Evolutionary conservation across 345 rosid species (phyloP), one percentile per base, ranked within the genome.

Genomic region (Cochlearia excelsa): DNA sequence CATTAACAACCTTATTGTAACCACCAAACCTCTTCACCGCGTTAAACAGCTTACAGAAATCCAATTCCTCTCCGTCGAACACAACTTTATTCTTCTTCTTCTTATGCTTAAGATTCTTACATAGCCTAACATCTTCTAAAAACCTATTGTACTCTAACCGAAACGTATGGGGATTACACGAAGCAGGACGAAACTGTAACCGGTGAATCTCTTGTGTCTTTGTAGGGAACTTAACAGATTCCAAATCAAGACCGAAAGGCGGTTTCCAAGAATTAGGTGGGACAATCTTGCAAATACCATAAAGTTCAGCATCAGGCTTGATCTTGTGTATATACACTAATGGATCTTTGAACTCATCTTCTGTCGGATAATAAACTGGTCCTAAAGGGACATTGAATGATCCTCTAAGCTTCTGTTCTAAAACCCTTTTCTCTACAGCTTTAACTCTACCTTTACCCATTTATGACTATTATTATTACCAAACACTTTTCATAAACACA

Each of bases 181-280:
- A 84, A 31, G 98, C 85, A 9, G 98, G 83, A 51, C 98, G 84
- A 2, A 77, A 87, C 75, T 92, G 98, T 78, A 92, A 77, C 80
- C 82, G 95, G 51, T 92, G 98, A 80, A 92, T 92, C 33, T 92
- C 98, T 71, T 92, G 98, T 3, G 98, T 84, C 67, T 92, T 92
- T 0, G 96, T 92, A 0, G 95, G 96, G 51, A 92, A 88, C 43
- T 71, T 79, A 63, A 92, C 87, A 33, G 79, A 71, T 51, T 79
- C 80, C 74, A 76, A 46, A 63, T 83, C 74, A 80, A 92, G 74
- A 0, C 86, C 90, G 48, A 86, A 88, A 10, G 98, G 95, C 0
- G 98, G 93, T 30, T 67, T 74, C 96, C 98, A 88, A 48, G 37
- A 33, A 58, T 72, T 63, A 0, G 98, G 98, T 1, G 98, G 98